A percentile compares a stretch with the other conserved stretches of the same genome.
phyloP scores from a whole-genome alignment of 2,329 filamentous ascomycete genomes.

The Stagonosporopsis tanaceti region DNA sequence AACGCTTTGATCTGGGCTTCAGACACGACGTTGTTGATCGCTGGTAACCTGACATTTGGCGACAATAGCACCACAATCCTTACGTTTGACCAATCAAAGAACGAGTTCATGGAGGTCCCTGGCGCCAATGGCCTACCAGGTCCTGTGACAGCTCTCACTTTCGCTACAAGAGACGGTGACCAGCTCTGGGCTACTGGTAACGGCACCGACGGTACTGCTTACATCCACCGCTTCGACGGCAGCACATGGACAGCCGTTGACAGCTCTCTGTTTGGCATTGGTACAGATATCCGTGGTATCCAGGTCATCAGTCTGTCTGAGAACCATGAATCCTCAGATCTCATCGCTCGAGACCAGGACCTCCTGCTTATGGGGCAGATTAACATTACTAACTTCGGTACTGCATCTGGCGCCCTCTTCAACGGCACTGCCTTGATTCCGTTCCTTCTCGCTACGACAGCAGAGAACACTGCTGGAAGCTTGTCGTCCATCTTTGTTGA shows the following conservation, averaged over 20 bases:
- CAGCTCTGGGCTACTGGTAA: constrained; percentile 84
- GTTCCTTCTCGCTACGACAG: constrained; percentile 77
- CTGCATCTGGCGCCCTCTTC: constrained; percentile 85
- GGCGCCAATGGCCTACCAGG: constrained; percentile 76
- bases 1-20: constrained; percentile 78
- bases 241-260: constrained; percentile 72
- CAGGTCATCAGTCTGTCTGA: constrained; percentile 79
- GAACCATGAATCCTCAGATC: constrained; percentile 68
- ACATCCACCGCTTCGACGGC: constrained; percentile 83
- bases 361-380: constrained; percentile 88
- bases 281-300: constrained; percentile 77
- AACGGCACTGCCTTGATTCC: constrained; percentile 82
- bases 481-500: constrained; percentile 86
- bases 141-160: constrained; percentile 76
- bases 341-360: constrained; percentile 72
- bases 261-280: constrained; percentile 62
- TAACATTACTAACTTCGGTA: constrained; percentile 76
- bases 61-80: constrained; percentile 73
- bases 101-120: constrained; percentile 70
- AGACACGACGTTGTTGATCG: constrained; percentile 74
- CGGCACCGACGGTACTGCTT: constrained; percentile 72
- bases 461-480: constrained; percentile 71
- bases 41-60: constrained; percentile 76
- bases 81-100: constrained; percentile 72
- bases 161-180: constrained; percentile 64